Base-by-base conservation (phyloP, 2,329 filamentous ascomycete species). In the Cyanodermella asteris region DNA sequence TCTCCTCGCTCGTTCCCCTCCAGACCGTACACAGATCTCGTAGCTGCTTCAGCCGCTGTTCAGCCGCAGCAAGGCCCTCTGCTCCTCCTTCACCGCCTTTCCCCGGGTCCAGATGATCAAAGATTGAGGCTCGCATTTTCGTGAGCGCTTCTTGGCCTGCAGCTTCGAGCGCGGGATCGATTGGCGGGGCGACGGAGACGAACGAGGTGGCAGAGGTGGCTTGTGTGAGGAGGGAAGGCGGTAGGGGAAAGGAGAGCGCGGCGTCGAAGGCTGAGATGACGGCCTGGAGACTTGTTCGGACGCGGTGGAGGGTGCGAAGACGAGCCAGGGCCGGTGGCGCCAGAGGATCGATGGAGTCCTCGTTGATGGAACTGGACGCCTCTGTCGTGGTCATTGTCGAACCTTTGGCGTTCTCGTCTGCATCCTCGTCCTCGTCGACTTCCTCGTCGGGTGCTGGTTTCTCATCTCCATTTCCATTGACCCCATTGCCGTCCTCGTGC, bases 1-100 rank as follows among this genome's bases (percentile, higher is more conserved):
- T 90, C 46, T 94, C 87, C 51, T 97, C 87, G 0, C 77, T 74
- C 3, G 87, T 93, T n/a, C 81, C 81, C 44, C 75, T 84, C 82
- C 87, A 97, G 13, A 97, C 70, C n/a, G 52, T 52, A 4, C 69
- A 67, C 34, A 94, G 50, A 33, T 70, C 63, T 40, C 80, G 72
- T 28, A 94, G 57, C 41, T 76, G 68, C 40, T 80, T 72, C 9
- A 94, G 70, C 22, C 77, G 59, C 28, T 61, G 59, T 8, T 64
- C 64, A 0, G 87, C 87, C 29, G 70, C 69, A 34, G 77, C 71
- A 6, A 87, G 56, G 10, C 76, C 77, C 22, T 60, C 58, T 8
- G 71, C 55, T 1, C 66, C 61, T 22, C 72, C 68, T 1, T 57
- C 50, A 5, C 59, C 43, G 14, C 55, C 59, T 9, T 14, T 14